Base-by-base conservation (phyloP, 164 flowering plant genomes). In the Nymphaea colorata region DNA sequence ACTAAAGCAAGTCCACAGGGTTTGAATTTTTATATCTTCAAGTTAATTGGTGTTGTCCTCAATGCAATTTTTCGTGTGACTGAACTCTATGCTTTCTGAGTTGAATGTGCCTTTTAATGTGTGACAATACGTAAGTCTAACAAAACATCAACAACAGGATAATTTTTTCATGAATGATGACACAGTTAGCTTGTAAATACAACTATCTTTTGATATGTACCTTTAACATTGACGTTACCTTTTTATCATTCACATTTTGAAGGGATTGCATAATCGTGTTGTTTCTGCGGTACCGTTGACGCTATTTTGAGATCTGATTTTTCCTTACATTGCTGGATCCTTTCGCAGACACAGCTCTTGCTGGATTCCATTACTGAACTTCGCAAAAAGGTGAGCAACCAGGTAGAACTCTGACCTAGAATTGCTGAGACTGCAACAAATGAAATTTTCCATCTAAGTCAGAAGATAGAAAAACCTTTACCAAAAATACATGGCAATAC, bases 311-410 rank as follows among this genome's bases (percentile, higher is more conserved):
- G 42, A 61, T 12, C 7, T 11, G 12, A 10, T 61, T 17, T 11
- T 62, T 64, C 25, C 0, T 8, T 1, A 15, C 4, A 17, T 57
- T 3, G 43, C 51, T 55, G 2, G 44, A 67, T 72, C 64, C 11
- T 43, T n/a, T 11, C 74, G 80, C 87, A 88, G 94, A 82, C 83
- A 75, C 86, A 85, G 63, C 76, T 88, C 44, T 79, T 85, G 81
- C 69, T 79, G 16, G 90, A 84, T 43, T 82, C 85, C 18, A 83
- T 86, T n/a, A 69, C 83, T 18, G 81, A 84, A 71, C 83, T 89
- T 68, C 95, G 84, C 55, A 87, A 80, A 70, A 83, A 81, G 85
- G 96, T 89, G 77, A 55, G 64, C 16, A 42, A 25, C 57, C 16
- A 42, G 17, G 44, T 16, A 15, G 8, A 15, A 51, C 57, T 47